Evolutionary conservation across 2,329 filamentous ascomycete species (phyloP).

Genomic region (Venturiaceae sp.): DNA sequence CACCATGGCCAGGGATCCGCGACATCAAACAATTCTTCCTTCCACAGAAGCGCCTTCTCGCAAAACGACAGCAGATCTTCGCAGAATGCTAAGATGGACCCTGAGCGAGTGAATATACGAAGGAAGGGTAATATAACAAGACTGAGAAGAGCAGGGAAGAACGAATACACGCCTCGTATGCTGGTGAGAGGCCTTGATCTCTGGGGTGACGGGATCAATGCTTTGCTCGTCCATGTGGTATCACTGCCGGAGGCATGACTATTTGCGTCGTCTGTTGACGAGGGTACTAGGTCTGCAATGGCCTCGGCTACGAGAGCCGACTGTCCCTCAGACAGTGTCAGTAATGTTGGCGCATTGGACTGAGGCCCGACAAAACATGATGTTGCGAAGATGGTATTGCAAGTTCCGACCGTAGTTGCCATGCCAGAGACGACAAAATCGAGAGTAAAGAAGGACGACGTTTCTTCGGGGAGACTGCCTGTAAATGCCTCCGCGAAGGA

Average conservation of each 20-base stretch:
- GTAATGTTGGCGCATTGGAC: not conserved
- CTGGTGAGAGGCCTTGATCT: not conserved
- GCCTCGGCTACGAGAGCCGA: not conserved
- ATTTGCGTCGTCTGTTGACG: not conserved
- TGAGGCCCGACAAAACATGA: not conserved
- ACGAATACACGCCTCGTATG: not conserved
- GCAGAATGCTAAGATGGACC: not conserved
- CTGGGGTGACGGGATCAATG: not conserved
- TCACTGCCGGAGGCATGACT: not conserved
- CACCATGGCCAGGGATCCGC: constrained; percentile 1
- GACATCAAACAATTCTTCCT: not conserved
- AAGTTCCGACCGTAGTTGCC: not conserved
- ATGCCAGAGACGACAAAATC: not conserved
- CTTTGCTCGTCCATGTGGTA: not conserved
- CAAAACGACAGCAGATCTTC: not conserved
- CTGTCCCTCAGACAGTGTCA: not conserved
- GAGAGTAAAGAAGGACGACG: not conserved
- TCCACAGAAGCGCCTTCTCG: not conserved
- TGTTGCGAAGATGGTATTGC: not conserved
- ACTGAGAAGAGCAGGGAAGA: not conserved
- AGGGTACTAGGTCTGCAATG: not conserved
- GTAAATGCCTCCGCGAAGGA: not conserved
- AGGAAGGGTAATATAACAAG: not conserved
- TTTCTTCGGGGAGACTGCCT: not conserved
- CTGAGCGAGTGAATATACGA: not conserved